Base-by-base conservation (phyloP, 2,329 filamentous ascomycete genomes). In the Cladophialophora bantiana region DNA sequence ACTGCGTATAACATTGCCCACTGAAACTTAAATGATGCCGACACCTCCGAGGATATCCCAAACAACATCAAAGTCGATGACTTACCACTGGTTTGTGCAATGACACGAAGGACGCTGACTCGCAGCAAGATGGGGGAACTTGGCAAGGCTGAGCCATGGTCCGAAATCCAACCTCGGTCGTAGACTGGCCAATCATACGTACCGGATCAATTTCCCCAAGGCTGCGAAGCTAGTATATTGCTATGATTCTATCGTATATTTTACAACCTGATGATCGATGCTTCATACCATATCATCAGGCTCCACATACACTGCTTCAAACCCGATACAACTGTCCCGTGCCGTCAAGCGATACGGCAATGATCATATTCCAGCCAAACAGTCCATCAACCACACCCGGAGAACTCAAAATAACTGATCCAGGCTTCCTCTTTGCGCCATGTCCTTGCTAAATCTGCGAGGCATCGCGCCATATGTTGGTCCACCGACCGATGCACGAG, bases 341-440 rank as follows among this genome's bases (percentile, higher is more conserved):
- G 45, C 45, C 18, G 1, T 50, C 40, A 9, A 26, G 18, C 18
- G 53, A 55, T 35, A 55, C 31, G 18, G 7, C 7, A 55, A 55
- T 34, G 34, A 3, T 10, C 13, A 18, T 13, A 10, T 50, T 50
- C 45, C 45, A 10, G 18, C 45, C 9, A 50, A 42, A 50, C 18
- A 26, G 12, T 20, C 18, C 20, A 31, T 50, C 20, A 26, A 31
- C 31, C 7, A 7, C 18, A 6, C 38, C 12, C 6, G n/a, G n/a
- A 31, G n/a, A 12, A 10, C 20, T 68, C 63, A 68, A 18, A 68
- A 68, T 7, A 68, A 42, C 20, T 40, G 66, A 48, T 68, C 66
- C 53, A 68, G 48, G 40, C 66, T 68, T 32, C 42, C 36, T 57
- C 63, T 18, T 13, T 63, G 58, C 7, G 20, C 36, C 32, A 60